A percentile compares a stretch with the other conserved stretches of the same genome.
Conservation (phyloP, 495 filamentous ascomycete species). For the Aspergillus ostianus region DNA sequence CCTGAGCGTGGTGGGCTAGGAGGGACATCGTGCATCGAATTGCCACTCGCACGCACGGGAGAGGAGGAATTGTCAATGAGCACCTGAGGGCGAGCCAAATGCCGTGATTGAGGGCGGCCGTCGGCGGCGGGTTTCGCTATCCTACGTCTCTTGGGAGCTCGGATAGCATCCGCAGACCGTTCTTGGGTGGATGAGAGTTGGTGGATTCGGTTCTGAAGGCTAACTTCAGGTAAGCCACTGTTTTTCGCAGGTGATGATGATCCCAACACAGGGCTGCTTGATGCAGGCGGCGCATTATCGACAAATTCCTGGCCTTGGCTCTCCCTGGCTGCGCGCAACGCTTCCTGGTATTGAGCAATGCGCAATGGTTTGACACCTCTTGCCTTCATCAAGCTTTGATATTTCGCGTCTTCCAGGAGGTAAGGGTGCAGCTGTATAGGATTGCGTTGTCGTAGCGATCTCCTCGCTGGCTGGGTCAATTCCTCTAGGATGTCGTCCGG, state of each 20-base stretch:
- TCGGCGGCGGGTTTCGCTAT: conserved; percentile 25
- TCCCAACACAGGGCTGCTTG: conserved; percentile 32
- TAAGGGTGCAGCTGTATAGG: conserved; percentile 77
- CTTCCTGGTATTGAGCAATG: conserved; percentile 32
- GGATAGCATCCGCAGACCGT: conserved; percentile 1
- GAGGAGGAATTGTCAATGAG: conserved; percentile 26
- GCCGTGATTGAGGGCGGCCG: conserved; percentile 9
- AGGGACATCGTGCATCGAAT: conserved; percentile 30
- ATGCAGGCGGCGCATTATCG: conserved; percentile 26
- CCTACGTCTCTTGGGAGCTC: conserved; percentile 34
- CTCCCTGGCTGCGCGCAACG: conserved; percentile 38
- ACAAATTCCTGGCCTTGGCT: conserved; percentile 46
- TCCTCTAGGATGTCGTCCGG: conserved; percentile 32
- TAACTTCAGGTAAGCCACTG: conserved; percentile 1
- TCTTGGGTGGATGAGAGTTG: background rate
- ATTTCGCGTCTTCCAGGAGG: conserved; percentile 63
- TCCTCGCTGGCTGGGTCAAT: conserved; percentile 31
- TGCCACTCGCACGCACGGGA: conserved; percentile 7
- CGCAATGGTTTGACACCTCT: conserved; percentile 63
- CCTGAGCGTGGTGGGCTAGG: conserved; percentile 44
- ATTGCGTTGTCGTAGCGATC: conserved; percentile 64
- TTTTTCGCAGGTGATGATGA: conserved; percentile 24
- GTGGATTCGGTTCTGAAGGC: background rate
- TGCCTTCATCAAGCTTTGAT: conserved; percentile 57
- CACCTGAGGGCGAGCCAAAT: conserved; percentile 20